Base-by-base conservation (phyloP, 2,329 filamentous ascomycete genomes). In the Fusarium sp. region DNA sequence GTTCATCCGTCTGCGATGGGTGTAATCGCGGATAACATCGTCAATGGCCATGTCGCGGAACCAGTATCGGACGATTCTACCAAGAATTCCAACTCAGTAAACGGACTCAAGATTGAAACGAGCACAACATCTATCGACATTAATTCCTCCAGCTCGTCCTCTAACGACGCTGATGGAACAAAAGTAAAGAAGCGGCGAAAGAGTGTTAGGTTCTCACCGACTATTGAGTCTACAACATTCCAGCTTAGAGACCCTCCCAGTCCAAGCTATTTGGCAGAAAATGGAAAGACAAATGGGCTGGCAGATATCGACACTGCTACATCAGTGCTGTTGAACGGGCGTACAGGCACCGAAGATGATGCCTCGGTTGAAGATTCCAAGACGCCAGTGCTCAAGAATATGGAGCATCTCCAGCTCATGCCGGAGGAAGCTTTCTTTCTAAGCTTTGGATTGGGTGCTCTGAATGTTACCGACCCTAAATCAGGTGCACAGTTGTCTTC, bases 391-490 rank as follows among this genome's bases (percentile, higher is more conserved):
- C 70, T 85, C 4, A 69, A 75, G 46, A 81, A 86, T 65, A 83
- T 79, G 77, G 95, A 99, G 71, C 93, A 97, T 72, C 87, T 97
- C n/a, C 95, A 98, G 73, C 82, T 99, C 8, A 93, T 90, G 3
- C 85, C 90, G 0, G 93, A 97, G 75, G 95, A 99, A 76, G 89
- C 93, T 0, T 96, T 98, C 77, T 99, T 97, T 74, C 83, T 99
- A 9, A 83, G 82, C 5, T 98, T 96, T 73, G 90, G 85, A 0
- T 81, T 99, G 1, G 94, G 94, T 1, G 85, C 85, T 5, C 82
- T 99, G 8, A 78, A 82, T 4, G 81, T 98, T 11, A 78, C 78
- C 2, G 82, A 88, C 56, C 77, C 81, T 1, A 65, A 70, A 2
- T 83, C 79, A 0, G 76, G 79, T 7, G 65, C 72, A 19, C 71